Evolutionary conservation across 805 yeast species (phyloP), one percentile per base, ranked within the genome.

Genomic region (Candida incommunis): DNA sequence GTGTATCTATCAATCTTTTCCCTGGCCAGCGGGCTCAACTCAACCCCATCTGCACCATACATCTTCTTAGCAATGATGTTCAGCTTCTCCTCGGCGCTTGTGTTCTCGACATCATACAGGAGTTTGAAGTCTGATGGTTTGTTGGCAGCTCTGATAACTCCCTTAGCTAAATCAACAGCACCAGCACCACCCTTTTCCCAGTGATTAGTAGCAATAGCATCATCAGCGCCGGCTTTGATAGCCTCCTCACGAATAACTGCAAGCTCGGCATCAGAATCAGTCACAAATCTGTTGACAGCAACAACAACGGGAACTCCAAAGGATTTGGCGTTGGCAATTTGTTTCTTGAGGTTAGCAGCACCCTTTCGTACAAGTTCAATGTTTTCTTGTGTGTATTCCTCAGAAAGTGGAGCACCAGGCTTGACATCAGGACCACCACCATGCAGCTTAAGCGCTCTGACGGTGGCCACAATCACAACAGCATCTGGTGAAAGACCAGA

Each of bases 371-470:
- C 75, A 59, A 79, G 71, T 29, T 81, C 95, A 46, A 82, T 75
- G 63, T 87, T 81, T 67, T 88, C 96, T 50, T 76, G 71, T 40
- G 75, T 67, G 67, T 90, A 90, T 56, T 75, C 96, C 29, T 68
- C 70, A 27, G 97, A 95, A 55, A 90, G 72, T 34, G 86, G 74
- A 54, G 78, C 82, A 48, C 96, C 97, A 16, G 97, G 95, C 59
- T 85, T 85, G 49, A 90, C 96, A 55, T 85, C 95, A 16, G 96
- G 88, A 43, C 94, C 97, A 51, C 96, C 97, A 49, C 97, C 97
- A 61, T 90, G 97, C 46, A 85, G 77, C 66, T 90, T 90, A 65
- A 90, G 76, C n/a, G 97, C 97, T 60, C 96, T 74, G 2, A 90
- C 92, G 26, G 97, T 90, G 31, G 96, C 96, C 47, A 90, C 97